Evolutionary conservation across 768 basidiomycete genomes (phyloP), one percentile per base, ranked within the genome.

Genomic region (Rhodotorula sphaerocarpa): DNA sequence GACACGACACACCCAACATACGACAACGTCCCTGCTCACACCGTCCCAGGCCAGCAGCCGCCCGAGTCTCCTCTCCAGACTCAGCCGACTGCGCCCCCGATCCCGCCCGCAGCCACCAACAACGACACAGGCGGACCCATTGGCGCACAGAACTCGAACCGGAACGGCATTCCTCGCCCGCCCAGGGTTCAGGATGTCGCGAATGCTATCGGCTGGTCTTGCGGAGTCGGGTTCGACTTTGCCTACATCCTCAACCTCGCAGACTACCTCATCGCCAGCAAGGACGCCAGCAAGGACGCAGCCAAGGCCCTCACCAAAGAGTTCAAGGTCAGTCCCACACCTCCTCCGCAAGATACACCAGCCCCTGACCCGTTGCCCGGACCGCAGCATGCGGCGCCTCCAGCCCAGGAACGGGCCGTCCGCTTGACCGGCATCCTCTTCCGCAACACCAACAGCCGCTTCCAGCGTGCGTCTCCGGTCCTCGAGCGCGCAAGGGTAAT

Each of bases 271-370:
- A 18, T 21, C 30, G 21, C 50, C n/a, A 51, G 34, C 50, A 14
- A 18, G 42, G 27, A n/a, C 7, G 34, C 23, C 36, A 55, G 41
- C 46, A 55, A 65, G 42, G 67, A 65, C 5, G 63, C 63, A 5
- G 47, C 63, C 47, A 66, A 71, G 60, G 53, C 68, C 5, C 33
- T 71, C 7, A 47, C 65, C 27, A 61, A 62, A 20, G 70, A 71
- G 56, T 63, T 70, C 68, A 71, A 69, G 53, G 52, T 59, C 28
- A 16, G 44, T 42, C 20, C 12, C 36, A 15, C 15, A 41, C 23
- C 48, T 39, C 3, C 39, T 14, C 18, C 18, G 1, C 42, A 28
- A 2, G n/a, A 7, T 27, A 14, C 5, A 12, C 21, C 14, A 5
- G 27, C 27, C 11, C 54, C 23, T 27, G 15, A 33, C 54, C 12